phyloP scores from a whole-genome alignment of 768 basidiomycete species.

The Russula lepida region DNA sequence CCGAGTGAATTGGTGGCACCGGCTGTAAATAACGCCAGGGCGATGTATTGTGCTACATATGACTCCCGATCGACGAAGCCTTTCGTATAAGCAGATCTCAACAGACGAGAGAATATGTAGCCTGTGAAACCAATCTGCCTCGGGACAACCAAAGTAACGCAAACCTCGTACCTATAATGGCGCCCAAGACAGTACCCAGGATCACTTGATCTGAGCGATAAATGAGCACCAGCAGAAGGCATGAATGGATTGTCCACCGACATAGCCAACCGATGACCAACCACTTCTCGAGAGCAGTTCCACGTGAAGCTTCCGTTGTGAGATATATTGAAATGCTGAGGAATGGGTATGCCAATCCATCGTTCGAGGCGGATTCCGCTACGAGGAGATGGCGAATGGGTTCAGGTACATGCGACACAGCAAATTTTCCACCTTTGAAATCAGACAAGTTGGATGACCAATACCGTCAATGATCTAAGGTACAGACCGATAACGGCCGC shows the following conservation, averaged over 20 bases:
- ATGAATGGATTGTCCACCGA: slow-evolving; percentile 28
- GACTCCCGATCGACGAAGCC: slow-evolving; percentile 75
- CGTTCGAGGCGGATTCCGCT: slow-evolving; percentile 91
- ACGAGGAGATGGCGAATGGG: slow-evolving; percentile 76
- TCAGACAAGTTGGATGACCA: not conserved
- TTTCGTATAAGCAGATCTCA: slow-evolving; percentile 57
- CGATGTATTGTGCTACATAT: slow-evolving; percentile 78
- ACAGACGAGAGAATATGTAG: slow-evolving; percentile 55
- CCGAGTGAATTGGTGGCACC: slow-evolving; percentile 78
- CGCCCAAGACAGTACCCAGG: slow-evolving; percentile 63
- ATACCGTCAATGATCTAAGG: not conserved
- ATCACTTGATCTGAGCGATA: slow-evolving; percentile 61
- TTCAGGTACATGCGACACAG: slow-evolving; percentile 56
- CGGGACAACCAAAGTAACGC: not conserved
- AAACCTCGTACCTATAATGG: slow-evolving; percentile 34
- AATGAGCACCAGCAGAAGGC: not conserved
- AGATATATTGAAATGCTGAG: slow-evolving; percentile 81
- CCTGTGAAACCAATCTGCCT: slow-evolving; percentile 33
- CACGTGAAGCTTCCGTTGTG: slow-evolving; percentile 54
- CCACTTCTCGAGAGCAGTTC: slow-evolving; percentile 74
- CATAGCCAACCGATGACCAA: slow-evolving; percentile 78
- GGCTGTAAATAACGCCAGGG: slow-evolving; percentile 61
- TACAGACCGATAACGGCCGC: slow-evolving; percentile 64
- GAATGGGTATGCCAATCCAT: slow-evolving; percentile 93
- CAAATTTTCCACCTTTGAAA: slow-evolving; percentile 58